These are phyloP conservation scores for Aspergillus uvarum DNA, from an alignment of 2,329 filamentous ascomycete genomes.

Conservation along the genomic window DNA sequence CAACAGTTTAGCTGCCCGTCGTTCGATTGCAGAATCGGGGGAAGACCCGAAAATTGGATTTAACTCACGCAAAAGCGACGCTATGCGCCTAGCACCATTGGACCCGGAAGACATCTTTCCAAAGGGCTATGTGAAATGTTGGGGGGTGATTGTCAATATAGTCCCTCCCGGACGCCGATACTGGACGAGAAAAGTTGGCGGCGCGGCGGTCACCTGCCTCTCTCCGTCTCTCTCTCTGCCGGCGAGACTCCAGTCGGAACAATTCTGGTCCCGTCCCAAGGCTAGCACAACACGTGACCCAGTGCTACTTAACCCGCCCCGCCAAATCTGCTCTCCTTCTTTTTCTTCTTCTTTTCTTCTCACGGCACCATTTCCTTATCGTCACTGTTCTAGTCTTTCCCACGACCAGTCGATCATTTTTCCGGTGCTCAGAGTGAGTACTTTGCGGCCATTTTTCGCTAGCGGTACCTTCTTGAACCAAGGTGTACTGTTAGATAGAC, in stretches of 20 bases:
- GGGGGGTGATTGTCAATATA: slow-evolving; percentile 18
- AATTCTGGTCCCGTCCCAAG: slow-evolving; percentile 26
- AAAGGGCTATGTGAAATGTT: not conserved
- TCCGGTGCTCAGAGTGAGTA: slow-evolving; percentile 77
- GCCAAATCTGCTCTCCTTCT: slow-evolving; percentile 17
- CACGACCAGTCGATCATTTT: slow-evolving; percentile 87
- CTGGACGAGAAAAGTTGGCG: slow-evolving; percentile 41
- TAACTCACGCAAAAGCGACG: slow-evolving; percentile 40
- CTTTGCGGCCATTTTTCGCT: slow-evolving; percentile 92
- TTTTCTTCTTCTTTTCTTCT: slow-evolving; percentile 35
- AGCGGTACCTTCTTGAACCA: slow-evolving; percentile 81
- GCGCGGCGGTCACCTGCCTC: slow-evolving; percentile 28
- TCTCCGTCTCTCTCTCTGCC: slow-evolving; percentile 1
- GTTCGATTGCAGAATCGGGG: not conserved
- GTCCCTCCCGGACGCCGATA: slow-evolving; percentile 12
- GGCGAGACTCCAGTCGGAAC: slow-evolving; percentile 5
- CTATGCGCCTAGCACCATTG: slow-evolving; percentile 43
- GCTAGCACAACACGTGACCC: slow-evolving; percentile 28
- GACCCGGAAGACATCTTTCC: slow-evolving; percentile 41
- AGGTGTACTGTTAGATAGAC: slow-evolving; percentile 97
- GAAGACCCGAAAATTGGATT: not conserved
- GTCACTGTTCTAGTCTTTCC: slow-evolving; percentile 70
- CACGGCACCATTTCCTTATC: slow-evolving; percentile 89
- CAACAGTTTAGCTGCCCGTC: slow-evolving; percentile 15
- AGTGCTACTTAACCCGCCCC: slow-evolving; percentile 25